Evolutionary conservation across 768 basidiomycete genomes (phyloP).

Genomic region (Kwoniella newhampshirensis): DNA sequence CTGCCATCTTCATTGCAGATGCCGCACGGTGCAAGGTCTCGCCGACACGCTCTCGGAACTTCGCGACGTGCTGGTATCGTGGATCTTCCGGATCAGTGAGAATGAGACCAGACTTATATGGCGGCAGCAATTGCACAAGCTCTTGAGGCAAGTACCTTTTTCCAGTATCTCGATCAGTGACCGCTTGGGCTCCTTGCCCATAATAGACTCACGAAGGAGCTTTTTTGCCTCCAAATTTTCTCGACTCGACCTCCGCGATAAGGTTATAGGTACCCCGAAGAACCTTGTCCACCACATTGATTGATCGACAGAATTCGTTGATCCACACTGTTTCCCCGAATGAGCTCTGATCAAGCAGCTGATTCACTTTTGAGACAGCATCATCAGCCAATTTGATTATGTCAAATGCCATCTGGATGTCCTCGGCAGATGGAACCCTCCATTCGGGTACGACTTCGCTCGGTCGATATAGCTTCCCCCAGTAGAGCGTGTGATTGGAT

Average conservation of each 20-base stretch:
- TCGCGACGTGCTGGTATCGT: constrained; percentile 63
- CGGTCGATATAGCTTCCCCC: constrained; percentile 74
- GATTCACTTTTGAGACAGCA: constrained; percentile 59
- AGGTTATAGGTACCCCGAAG: constrained; percentile 63
- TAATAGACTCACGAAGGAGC: constrained; percentile 36
- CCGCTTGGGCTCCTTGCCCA: neutral
- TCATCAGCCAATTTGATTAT: constrained; percentile 67
- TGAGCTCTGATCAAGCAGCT: constrained; percentile 62
- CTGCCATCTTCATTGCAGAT: constrained; percentile 65
- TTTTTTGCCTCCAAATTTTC: constrained; percentile 61
- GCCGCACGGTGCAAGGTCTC: constrained; percentile 71
- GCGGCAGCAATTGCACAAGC: constrained; percentile 67
- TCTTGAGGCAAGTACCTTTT: constrained; percentile 58
- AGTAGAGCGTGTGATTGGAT: constrained; percentile 67
- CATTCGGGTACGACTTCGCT: constrained; percentile 77
- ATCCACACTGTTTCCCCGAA: constrained; percentile 71
- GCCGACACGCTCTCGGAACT: constrained; percentile 65
- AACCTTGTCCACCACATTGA: constrained; percentile 71
- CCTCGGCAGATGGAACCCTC: constrained; percentile 71
- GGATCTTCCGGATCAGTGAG: constrained; percentile 68
- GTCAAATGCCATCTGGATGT: constrained; percentile 71
- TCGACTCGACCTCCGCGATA: constrained; percentile 39
- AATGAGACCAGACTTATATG: constrained; percentile 67
- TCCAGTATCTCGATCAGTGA: neutral
- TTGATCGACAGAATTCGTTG: constrained; percentile 80